Percentiles rank a stretch among this genome's conserved stretches.
phyloP scores from a whole-genome alignment of 1,139 yeast genomes.

The Saccharomyces hybrid region DNA sequence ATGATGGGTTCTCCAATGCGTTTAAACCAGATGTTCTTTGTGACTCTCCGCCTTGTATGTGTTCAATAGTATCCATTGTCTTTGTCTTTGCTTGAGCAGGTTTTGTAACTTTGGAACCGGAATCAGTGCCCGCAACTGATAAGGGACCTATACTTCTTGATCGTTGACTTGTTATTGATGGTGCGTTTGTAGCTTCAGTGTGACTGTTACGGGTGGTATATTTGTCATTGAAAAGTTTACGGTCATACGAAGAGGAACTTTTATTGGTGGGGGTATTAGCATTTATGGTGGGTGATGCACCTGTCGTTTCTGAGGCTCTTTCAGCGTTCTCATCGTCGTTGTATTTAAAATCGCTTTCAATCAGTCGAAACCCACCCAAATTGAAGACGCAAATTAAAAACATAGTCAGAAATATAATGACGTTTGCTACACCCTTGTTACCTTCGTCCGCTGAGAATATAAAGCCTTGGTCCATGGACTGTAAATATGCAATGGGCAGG shows the following conservation, averaged over 20 bases:
- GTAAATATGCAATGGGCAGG: slow-evolving; percentile 84
- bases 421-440: slow-evolving; percentile 76
- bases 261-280: slow-evolving; percentile 3
- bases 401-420: slow-evolving; percentile 68
- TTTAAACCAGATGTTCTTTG: neutral
- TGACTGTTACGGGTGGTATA: neutral
- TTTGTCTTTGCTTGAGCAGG: neutral
- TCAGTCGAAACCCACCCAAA: slow-evolving; percentile 64
- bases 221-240: neutral
- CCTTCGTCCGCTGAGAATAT: slow-evolving; percentile 54
- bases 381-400: slow-evolving; percentile 69
- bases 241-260: neutral
- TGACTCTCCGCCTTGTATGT: neutral
- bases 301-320: slow-evolving; percentile 6
- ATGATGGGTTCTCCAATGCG: neutral
- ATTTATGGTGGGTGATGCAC: slow-evolving; percentile 2
- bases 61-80: neutral
- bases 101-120: neutral
- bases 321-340: slow-evolving; percentile 27
- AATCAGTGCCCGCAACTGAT: neutral
- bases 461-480: slow-evolving; percentile 64
- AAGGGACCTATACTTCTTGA: neutral
- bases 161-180: neutral
- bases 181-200: neutral
- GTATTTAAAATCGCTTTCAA: slow-evolving; percentile 57